Conservation (phyloP, 2,329 filamentous ascomycete species). For the Stachybotrys echinatus region DNA sequence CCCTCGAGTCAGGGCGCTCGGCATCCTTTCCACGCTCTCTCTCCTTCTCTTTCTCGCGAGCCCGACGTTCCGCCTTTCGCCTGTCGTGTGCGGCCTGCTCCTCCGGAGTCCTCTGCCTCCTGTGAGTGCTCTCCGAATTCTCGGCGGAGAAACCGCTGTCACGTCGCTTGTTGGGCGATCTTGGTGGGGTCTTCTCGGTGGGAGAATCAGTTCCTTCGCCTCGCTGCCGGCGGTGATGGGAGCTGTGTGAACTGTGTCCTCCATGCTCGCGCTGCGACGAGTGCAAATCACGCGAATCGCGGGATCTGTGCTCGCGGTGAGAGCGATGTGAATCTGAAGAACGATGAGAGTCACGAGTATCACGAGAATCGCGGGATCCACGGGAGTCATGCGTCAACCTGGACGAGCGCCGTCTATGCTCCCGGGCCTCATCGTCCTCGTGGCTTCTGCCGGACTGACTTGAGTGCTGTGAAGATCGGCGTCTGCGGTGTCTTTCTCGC, state of each 20-base stretch:
- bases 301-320: constrained; percentile 8
- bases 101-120: constrained; percentile 36
- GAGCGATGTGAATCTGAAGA: constrained; percentile 7
- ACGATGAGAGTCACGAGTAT: constrained; percentile 2
- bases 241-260: constrained; percentile 17
- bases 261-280: not conserved
- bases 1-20: constrained; percentile 6
- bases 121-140: constrained; percentile 26
- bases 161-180: constrained; percentile 32
- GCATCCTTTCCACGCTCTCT: constrained; percentile 8
- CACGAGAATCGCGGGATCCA: not conserved
- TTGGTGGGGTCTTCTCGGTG: constrained; percentile 27
- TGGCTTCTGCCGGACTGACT: constrained; percentile 22
- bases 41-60: constrained; percentile 20
- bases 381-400: not conserved
- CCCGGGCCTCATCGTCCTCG: constrained; percentile 20
- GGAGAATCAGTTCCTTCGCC: constrained; percentile 30
- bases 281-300: constrained; percentile 8
- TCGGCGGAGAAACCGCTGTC: constrained; percentile 42
- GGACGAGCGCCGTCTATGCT: constrained; percentile 3
- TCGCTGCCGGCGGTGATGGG: constrained; percentile 29
- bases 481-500: constrained; percentile 33
- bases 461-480: constrained; percentile 33
- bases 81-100: constrained; percentile 46
- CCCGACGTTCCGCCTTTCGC: constrained; percentile 41